Evolutionary conservation across 768 basidiomycete species (phyloP).

Genomic region (Crucibulum laeve): DNA sequence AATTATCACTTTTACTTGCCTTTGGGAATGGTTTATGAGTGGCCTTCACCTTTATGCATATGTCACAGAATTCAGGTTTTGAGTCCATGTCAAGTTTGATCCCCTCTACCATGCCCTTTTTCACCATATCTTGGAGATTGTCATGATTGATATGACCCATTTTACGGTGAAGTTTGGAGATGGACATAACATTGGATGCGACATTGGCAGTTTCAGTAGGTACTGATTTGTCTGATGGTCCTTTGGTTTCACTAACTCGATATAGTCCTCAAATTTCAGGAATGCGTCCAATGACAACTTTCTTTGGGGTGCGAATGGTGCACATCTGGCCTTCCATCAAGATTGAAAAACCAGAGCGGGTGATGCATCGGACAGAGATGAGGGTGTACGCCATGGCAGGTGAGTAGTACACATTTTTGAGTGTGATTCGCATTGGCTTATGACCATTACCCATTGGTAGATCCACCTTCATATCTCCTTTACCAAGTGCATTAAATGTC

Average conservation of each 20-base stretch:
- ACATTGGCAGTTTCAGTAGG: slow-evolving; percentile 8
- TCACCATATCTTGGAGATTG: slow-evolving; percentile 19
- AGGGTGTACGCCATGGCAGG: slow-evolving; percentile 23
- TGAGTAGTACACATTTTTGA: slow-evolving; percentile 19
- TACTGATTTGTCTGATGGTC: background rate
- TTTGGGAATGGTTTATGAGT: slow-evolving; percentile 13
- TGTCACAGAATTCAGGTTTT: slow-evolving; percentile 17
- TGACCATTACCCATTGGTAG: slow-evolving; percentile 18
- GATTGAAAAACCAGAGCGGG: slow-evolving; percentile 9
- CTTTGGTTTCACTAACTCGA: slow-evolving; percentile 7
- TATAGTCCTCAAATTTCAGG: slow-evolving; percentile 21
- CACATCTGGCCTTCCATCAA: slow-evolving; percentile 9
- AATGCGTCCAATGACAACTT: slow-evolving; percentile 14
- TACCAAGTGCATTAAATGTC: slow-evolving; percentile 18
- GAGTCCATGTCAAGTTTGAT: slow-evolving; percentile 20
- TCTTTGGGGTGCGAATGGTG: slow-evolving; percentile 9
- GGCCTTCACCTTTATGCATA: slow-evolving; percentile 18
- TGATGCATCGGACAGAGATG: slow-evolving; percentile 18
- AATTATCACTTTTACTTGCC: background rate
- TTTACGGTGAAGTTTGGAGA: slow-evolving; percentile 23
- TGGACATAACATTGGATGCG: slow-evolving; percentile 11
- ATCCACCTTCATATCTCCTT: slow-evolving; percentile 19
- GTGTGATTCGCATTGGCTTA: slow-evolving; percentile 12
- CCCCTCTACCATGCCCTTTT: slow-evolving; percentile 21
- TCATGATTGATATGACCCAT: slow-evolving; percentile 30